phyloP scores from a whole-genome alignment of 768 basidiomycete species.

The Kwoniella shandongensis region DNA sequence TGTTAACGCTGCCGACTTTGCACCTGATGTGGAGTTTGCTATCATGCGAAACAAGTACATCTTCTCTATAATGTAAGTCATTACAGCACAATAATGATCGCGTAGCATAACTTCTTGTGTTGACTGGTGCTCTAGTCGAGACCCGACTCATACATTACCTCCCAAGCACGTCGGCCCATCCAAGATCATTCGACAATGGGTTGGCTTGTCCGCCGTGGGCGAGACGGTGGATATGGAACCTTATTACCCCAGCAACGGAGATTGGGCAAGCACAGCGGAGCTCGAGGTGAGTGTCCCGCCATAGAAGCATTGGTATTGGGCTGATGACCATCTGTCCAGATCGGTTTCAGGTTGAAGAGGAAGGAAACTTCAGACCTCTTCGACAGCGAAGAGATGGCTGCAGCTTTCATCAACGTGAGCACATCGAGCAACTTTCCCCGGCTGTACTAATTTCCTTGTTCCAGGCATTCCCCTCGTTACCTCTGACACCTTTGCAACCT shows the following conservation, averaged over 20 bases:
- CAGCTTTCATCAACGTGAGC: constrained; percentile 62
- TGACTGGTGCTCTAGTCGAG: constrained; percentile 61
- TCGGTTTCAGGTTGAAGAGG: constrained; percentile 54
- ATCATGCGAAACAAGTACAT: constrained; percentile 70
- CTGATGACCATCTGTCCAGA: constrained; percentile 42
- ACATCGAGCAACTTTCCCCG: no score
- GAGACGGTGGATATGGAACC: constrained; percentile 72
- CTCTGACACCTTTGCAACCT: constrained; percentile 68
- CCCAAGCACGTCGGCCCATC: constrained; percentile 75
- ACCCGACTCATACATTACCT: constrained; percentile 69
- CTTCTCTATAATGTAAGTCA: constrained; percentile 68
- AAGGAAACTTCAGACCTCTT: constrained; percentile 63
- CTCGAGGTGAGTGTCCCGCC: constrained; percentile 61
- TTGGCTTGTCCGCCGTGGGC: constrained; percentile 73
- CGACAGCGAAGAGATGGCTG: constrained; percentile 80
- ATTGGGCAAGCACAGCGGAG: constrained; percentile 66
- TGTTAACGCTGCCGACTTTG: constrained; percentile 75
- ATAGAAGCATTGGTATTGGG: neutral
- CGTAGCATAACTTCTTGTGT: no score
- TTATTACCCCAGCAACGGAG: constrained; percentile 57
- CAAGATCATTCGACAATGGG: constrained; percentile 81
- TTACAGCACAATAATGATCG: neutral
- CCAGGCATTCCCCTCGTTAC: constrained; percentile 70
- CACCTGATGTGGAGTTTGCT: constrained; percentile 66
- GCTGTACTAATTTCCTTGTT: no score